Evolutionary conservation across 2,329 filamentous ascomycete species (phyloP).

Genomic region (Sclerotinia trifoliorum): DNA sequence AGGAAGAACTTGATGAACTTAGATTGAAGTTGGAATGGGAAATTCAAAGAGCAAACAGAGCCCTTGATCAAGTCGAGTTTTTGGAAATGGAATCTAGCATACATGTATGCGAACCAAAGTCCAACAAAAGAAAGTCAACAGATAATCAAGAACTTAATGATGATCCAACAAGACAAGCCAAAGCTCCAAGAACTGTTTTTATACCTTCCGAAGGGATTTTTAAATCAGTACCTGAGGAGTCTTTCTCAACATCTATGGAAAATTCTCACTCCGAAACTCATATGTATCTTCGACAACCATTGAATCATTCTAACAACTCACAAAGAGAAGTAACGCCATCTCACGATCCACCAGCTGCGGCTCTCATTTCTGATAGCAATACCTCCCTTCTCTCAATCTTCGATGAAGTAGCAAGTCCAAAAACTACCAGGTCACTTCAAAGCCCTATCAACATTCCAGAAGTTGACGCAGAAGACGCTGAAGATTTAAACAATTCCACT

Average conservation of each 20-base stretch:
- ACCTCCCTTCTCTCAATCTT: conserved; percentile 61
- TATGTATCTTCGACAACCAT: conserved; percentile 17
- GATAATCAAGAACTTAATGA: conserved; percentile 6
- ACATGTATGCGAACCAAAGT: conserved; percentile 60
- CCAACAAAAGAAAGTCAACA: conserved; percentile 20
- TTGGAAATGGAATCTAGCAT: conserved; percentile 72
- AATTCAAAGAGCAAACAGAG: conserved; percentile 61
- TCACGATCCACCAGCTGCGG: conserved; percentile 60
- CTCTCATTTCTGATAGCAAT: conserved; percentile 52
- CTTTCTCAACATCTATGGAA: conserved; percentile 33
- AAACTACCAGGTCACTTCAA: conserved; percentile 11
- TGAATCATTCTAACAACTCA: background rate
- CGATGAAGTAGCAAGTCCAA: conserved; percentile 48
- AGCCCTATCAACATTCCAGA: conserved; percentile 30
- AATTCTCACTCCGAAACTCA: conserved; percentile 24
- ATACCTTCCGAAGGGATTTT: conserved; percentile 63
- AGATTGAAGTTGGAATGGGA: conserved; percentile 48
- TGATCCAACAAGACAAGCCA: conserved; percentile 13
- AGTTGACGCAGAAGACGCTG: conserved; percentile 24
- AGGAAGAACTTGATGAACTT: conserved; percentile 47
- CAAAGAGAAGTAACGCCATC: conserved; percentile 50
- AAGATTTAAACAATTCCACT: conserved; percentile 35
- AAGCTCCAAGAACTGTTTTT: conserved; percentile 44
- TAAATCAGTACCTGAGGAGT: conserved; percentile 48
- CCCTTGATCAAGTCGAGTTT: conserved; percentile 72